Evolutionary conservation across 1,139 yeast species (phyloP), one percentile per base, ranked within the genome.

Genomic region (Candida tetrigidarum): DNA sequence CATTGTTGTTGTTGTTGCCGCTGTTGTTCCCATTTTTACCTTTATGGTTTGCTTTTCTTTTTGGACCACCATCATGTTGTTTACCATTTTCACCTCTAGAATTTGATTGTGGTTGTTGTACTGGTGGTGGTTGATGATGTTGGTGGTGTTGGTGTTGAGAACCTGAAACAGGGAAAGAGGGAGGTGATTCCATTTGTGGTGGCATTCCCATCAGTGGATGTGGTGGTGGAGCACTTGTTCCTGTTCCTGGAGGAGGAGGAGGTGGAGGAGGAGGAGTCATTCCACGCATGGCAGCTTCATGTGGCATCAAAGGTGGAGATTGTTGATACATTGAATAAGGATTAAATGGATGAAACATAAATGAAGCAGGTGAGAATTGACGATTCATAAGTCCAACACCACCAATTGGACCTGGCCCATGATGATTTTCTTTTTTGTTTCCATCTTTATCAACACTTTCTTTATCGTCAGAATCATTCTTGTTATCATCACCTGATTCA

Each of bases 281-380:
- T 5, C 44, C 49, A 25, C 43, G 28, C 12, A 35, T 27, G 10
- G 39, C 27, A 9, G 46, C 41, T 19, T 37, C 42, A 5, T 43
- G 44, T 22, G 47, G 53, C 34, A 53, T 37, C 9, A 68, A 66
- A 3, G 75, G 67, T 5, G 66, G 62, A 19, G 64, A 52, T 18
- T 60, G 70, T 35, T 63, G 71, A 50, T 72, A 74, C 64, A 75
- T 60, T 5, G 70, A 66, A 53, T 78, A 79, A 2, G 83, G 81
- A 50, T 62, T 66, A 52, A 78, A 80, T 0, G 80, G 76, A 26
- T 76, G 78, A 56, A 78, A 73, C 70, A 78, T 67, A 51, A 73
- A 78, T 2, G 60, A 52, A 22, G 71, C 57, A 1, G 69, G 59
- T 5, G 63, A 64, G 22, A 57, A 51, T 40, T 58, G 68, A 20